Percentiles rank a stretch among this genome's conserved stretches.
Evolutionary conservation across 2,329 filamentous ascomycete genomes (phyloP).

Genomic region (Ascocoryne sarcoides): DNA sequence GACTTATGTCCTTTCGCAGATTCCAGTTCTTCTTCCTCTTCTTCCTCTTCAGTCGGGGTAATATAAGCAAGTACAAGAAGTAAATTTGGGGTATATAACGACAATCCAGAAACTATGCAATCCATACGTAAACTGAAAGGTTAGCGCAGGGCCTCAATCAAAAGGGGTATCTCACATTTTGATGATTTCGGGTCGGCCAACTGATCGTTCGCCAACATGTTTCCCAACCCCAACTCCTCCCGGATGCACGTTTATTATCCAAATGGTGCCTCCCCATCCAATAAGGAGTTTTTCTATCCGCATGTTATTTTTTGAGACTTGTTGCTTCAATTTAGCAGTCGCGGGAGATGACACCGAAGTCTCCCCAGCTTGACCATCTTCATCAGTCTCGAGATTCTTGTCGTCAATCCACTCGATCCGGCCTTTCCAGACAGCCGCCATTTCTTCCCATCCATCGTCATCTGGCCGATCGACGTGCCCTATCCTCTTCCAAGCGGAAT

Average conservation of each 20-base stretch:
- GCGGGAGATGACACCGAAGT: conserved; percentile 34
- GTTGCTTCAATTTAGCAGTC: conserved; percentile 39
- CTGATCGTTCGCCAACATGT: conserved; percentile 58
- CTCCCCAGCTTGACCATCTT: conserved; percentile 37
- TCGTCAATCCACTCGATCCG: conserved; percentile 91
- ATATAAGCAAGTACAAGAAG: conserved; percentile 89
- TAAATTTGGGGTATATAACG: conserved; percentile 86
- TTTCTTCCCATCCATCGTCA: conserved; percentile 84
- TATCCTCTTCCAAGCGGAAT: conserved; percentile 89
- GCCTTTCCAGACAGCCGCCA: conserved; percentile 93
- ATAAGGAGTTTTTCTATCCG: conserved; percentile 73
- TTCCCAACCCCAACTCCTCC: conserved; percentile 54
- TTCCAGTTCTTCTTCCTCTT: conserved; percentile 28
- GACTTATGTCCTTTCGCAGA: conserved; percentile 30
- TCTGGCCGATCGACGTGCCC: conserved; percentile 86
- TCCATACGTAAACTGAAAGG: conserved; percentile 72
- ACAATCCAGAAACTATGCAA: conserved; percentile 95
- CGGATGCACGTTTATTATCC: conserved; percentile 86
- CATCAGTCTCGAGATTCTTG: conserved; percentile 64
- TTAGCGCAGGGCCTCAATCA: conserved; percentile 22
- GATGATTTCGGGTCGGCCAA: conserved; percentile 79
- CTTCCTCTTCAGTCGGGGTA: conserved; percentile 51
- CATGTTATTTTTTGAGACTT: conserved; percentile 38
- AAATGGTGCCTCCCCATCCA: conserved; percentile 93
- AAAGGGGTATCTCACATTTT: conserved; percentile 63